Evolutionary conservation across 208 protist genomes (phyloP).

Genomic region (Angomonas deanei): DNA sequence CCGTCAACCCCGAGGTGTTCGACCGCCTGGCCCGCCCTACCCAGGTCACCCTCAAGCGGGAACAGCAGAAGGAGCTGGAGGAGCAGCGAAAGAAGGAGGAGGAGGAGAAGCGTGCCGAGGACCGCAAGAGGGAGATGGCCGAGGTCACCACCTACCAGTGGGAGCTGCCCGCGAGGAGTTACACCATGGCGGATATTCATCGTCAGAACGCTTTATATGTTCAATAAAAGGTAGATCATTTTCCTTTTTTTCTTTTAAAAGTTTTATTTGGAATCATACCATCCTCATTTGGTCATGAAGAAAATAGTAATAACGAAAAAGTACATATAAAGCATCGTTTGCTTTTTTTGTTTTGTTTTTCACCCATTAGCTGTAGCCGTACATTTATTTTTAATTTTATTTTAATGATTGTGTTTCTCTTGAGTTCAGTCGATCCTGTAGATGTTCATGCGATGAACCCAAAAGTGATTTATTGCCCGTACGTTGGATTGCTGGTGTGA

Average conservation of each 20-base stretch:
- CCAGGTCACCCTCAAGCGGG: slow-evolving; percentile 23
- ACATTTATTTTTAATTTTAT: too few relatives aligned
- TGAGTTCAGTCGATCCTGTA: too few relatives aligned
- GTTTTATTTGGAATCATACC: too few relatives aligned
- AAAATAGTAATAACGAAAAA: too few relatives aligned
- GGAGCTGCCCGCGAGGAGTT: slow-evolving; percentile 26
- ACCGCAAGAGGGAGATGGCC: slow-evolving; percentile 20
- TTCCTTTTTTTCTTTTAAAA: not conserved
- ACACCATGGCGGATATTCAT: slow-evolving; percentile 43
- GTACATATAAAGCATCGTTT: too few relatives aligned
- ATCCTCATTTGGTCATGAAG: too few relatives aligned
- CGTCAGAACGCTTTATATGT: slow-evolving; percentile 38
- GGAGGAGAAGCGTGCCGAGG: slow-evolving; percentile 12
- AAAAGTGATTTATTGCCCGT: too few relatives aligned
- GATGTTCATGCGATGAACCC: too few relatives aligned
- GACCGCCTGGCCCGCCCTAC: slow-evolving; percentile 46
- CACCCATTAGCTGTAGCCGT: too few relatives aligned
- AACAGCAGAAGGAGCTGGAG: slow-evolving; percentile 24
- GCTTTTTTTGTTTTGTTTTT: too few relatives aligned
- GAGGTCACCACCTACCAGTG: slow-evolving; percentile 30
- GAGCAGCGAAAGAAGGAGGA: slow-evolving; percentile 22
- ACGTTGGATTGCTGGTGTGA: too few relatives aligned
- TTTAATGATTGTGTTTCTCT: too few relatives aligned
- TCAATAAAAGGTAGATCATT: not conserved
- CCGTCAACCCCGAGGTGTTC: slow-evolving; percentile 32